A percentile compares a stretch with the other conserved stretches of the same genome.
Evolutionary conservation across 345 rosid species (phyloP).

Genomic region (Brassica incana): DNA sequence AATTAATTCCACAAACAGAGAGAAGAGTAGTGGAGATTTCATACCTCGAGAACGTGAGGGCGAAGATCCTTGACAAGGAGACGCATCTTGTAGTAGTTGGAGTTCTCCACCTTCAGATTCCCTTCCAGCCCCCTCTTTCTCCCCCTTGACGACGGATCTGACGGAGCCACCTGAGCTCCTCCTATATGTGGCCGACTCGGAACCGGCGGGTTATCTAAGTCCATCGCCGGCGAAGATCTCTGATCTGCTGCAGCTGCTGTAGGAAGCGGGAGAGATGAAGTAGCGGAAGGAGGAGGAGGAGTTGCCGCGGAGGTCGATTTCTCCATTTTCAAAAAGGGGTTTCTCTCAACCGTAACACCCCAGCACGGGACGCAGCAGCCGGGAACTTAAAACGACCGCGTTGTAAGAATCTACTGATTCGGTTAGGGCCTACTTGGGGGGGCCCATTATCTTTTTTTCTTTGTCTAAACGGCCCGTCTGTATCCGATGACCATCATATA

Average conservation of each 20-base stretch:
- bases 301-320: constrained; percentile 16
- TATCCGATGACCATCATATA: no score
- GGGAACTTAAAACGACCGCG: constrained; percentile 8
- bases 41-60: constrained; percentile 63
- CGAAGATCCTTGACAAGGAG: constrained; percentile 57
- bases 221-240: constrained; percentile 10
- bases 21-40: neutral
- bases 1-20: neutral
- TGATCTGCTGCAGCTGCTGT: neutral
- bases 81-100: constrained; percentile 64
- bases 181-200: neutral
- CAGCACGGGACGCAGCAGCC: neutral
- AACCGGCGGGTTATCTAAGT: constrained; percentile 13
- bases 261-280: constrained; percentile 18
- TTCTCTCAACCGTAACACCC: constrained; percentile 15
- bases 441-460: constrained; percentile 10
- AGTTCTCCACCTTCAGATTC: constrained; percentile 44
- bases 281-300: neutral
- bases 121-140: constrained; percentile 61
- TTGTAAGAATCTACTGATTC: neutral
- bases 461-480: no score
- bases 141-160: constrained; percentile 35
- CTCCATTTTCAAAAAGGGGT: constrained; percentile 27
- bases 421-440: constrained; percentile 7
- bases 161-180: constrained; percentile 12